phyloP scores from a whole-genome alignment of 139 green algal species.

The Haematococcus sp. region DNA sequence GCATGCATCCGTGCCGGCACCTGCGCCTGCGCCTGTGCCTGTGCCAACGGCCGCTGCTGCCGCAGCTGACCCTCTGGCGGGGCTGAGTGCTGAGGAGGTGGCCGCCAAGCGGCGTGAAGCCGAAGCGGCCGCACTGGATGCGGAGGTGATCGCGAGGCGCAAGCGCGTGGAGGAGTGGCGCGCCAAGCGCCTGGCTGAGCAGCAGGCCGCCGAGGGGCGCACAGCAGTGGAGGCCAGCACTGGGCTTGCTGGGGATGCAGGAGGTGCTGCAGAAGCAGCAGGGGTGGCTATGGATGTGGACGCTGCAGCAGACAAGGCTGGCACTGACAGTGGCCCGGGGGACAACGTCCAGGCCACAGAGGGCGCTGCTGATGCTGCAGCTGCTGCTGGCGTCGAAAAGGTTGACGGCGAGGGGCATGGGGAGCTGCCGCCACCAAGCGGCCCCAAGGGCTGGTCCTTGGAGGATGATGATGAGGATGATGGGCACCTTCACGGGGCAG shows the following conservation, averaged over 20 bases:
- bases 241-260: background rate
- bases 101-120: slow-evolving; percentile 16
- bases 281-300: slow-evolving; percentile 11
- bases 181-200: slow-evolving; percentile 26
- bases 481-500: slow-evolving; percentile 16
- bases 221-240: background rate
- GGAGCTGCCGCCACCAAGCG: background rate
- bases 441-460: slow-evolving; percentile 51
- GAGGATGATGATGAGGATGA: slow-evolving; percentile 72
- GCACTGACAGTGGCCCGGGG: too few relatives aligned
- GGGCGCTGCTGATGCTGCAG: background rate
- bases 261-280: background rate
- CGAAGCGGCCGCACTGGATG: slow-evolving; percentile 60
- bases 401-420: slow-evolving; percentile 4
- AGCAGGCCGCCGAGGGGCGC: slow-evolving; percentile 10
- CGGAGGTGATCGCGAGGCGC: slow-evolving; percentile 63
- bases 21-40: background rate
- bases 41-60: background rate
- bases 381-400: background rate
- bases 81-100: slow-evolving; percentile 8
- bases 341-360: too few relatives aligned
- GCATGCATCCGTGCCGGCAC: background rate
- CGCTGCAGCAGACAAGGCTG: too few relatives aligned
- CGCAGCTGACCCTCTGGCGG: too few relatives aligned
- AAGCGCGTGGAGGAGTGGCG: slow-evolving; percentile 74